Percentiles rank a stretch among this genome's conserved stretches.
These are phyloP conservation scores for Wickerhamomyces xylosicus DNA, from an alignment of 805 yeast genomes.

Conservation along the genomic window DNA sequence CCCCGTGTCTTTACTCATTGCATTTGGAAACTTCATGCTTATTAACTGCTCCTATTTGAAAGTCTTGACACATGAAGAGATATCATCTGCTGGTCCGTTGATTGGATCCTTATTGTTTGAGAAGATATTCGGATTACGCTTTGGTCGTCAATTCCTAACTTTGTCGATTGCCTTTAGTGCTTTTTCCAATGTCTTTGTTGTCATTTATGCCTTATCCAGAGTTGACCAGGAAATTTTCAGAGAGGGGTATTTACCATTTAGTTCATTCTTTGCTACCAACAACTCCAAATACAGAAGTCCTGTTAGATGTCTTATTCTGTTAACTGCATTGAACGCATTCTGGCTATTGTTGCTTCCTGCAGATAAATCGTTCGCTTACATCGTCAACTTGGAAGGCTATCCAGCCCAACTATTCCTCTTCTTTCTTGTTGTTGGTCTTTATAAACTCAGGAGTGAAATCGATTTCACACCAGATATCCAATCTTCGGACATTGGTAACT, in stretches of 20 bases:
- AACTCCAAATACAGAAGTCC: constrained; percentile 45
- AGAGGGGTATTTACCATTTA: constrained; percentile 51
- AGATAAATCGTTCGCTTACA: constrained; percentile 28
- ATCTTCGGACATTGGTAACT: constrained; percentile 38
- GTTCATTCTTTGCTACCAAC: constrained; percentile 41
- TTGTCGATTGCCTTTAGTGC: constrained; percentile 50
- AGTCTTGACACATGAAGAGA: constrained; percentile 42
- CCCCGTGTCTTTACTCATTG: constrained; percentile 38
- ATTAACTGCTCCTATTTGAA: constrained; percentile 48
- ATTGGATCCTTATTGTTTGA: constrained; percentile 50
- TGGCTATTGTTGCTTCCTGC: constrained; percentile 24
- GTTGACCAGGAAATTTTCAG: constrained; percentile 56
- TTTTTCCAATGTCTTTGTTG: constrained; percentile 54
- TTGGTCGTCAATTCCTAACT: constrained; percentile 47
- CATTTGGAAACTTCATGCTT: constrained; percentile 37
- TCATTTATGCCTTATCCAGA: constrained; percentile 46
- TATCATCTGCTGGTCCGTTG: constrained; percentile 43
- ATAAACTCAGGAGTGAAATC: constrained; percentile 41
- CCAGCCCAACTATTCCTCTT: constrained; percentile 38
- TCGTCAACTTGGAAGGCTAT: constrained; percentile 36
- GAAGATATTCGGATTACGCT: constrained; percentile 38
- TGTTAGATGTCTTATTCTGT: constrained; percentile 32
- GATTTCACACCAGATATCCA: constrained; percentile 39
- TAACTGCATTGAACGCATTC: constrained; percentile 21
- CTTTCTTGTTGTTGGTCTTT: constrained; percentile 45